Evolutionary conservation across 2,329 filamentous ascomycete genomes (phyloP), one percentile per base, ranked within the genome.

Genomic region (Aspergillus sp.): DNA sequence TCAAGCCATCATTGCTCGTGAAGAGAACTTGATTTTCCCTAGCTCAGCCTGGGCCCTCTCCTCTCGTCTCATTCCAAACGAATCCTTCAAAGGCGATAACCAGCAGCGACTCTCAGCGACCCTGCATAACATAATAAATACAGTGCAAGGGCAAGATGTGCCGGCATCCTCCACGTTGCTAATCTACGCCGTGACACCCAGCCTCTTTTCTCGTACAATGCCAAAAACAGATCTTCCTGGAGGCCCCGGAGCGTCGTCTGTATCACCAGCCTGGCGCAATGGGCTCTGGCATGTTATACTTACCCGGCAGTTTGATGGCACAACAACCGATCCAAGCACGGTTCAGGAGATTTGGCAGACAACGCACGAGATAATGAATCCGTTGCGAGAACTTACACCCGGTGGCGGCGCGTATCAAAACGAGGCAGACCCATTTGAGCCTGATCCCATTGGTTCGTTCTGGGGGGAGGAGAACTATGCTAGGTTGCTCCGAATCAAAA

Each of bases 241-340:
- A 31, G 58, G 62, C 3, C 62, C 61, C 9, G 62, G 62, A 2
- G 62, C 62, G 7, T 43, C 64, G 14, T 64, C 64, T 1, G 54
- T 64, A 19, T 61, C 62, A 17, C 64, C 64, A 17, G 57, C 59
- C 24, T 66, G 64, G 64, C 56, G 64, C 43, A 51, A 62, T 11
- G 55, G 57, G 6, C 47, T 64, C 15, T 66, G 64, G 64, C 64
- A 66, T 47, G 56, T 64, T 11, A 56, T 63, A 14, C 53, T 59
- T 41, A 53, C 47, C 9, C 51, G 55, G 21, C 21, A 43, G 51
- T 53, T 52, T 41, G 56, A 56, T 35, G 40, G 55, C 23, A 50
- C 27, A 33, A 56, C 49, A n/a, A 58, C 48, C 15, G 46, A 60
- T 17, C 59, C 61, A 1, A 49, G 50, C 21, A 35, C 57, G 31